Evolutionary conservation across 1,139 yeast genomes (phyloP).

Genomic region (Petasospora fabianii): DNA sequence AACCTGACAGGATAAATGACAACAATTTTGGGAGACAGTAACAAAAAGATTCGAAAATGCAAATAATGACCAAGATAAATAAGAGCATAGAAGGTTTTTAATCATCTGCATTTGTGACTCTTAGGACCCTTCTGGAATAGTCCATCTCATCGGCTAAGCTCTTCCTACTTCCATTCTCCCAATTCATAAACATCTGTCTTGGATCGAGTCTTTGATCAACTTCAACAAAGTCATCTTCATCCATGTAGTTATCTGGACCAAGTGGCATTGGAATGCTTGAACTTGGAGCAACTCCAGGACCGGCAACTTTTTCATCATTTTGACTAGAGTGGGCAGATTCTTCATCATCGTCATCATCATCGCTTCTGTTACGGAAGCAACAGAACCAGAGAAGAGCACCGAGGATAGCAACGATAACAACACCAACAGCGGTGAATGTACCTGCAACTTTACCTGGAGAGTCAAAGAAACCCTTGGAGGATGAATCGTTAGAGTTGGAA

Average conservation of each 20-base stretch:
- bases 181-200: slow-evolving; percentile 48
- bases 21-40: no score
- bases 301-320: slow-evolving; percentile 12
- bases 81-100: not conserved
- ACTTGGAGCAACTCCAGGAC: not conserved
- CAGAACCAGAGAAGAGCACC: slow-evolving; percentile 25
- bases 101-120: slow-evolving; percentile 50
- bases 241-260: slow-evolving; percentile 8
- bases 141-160: slow-evolving; percentile 74
- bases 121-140: slow-evolving; percentile 64
- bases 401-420: slow-evolving; percentile 27
- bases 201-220: slow-evolving; percentile 73
- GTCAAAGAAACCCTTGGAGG: slow-evolving; percentile 29
- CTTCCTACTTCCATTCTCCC: slow-evolving; percentile 51
- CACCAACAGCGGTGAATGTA: slow-evolving; percentile 35
- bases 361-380: slow-evolving; percentile 22
- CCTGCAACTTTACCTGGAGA: slow-evolving; percentile 38
- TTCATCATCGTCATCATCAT: slow-evolving; percentile 22
- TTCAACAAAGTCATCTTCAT: slow-evolving; percentile 36
- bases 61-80: not conserved
- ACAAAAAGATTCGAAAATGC: no score
- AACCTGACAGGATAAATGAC: no score
- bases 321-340: slow-evolving; percentile 7
- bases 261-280: not conserved
- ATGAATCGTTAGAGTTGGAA: slow-evolving; percentile 1